Evolutionary conservation across 129 eudicot genomes (phyloP).

Genomic region (Oenanthe sinensis): DNA sequence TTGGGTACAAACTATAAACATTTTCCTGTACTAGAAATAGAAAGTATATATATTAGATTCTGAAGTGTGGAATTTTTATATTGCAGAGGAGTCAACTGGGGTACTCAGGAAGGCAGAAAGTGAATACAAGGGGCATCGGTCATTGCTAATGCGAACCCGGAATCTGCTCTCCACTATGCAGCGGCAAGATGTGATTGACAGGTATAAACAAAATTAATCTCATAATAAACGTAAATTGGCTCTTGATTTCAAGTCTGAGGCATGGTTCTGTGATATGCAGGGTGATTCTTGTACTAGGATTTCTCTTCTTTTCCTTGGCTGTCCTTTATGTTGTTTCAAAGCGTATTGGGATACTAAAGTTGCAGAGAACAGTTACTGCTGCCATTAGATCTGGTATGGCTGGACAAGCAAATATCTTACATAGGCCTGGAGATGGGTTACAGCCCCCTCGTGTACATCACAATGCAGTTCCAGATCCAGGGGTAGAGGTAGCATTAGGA

Average conservation of each 20-base stretch:
- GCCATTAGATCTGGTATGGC: conserved; percentile 76
- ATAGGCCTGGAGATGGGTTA: conserved; percentile 23
- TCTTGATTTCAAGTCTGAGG: background rate
- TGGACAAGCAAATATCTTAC: conserved; percentile 28
- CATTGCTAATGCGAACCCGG: conserved; percentile 68
- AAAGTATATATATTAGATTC: no score
- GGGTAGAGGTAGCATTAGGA: conserved; percentile 37
- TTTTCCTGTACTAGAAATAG: background rate
- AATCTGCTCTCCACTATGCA: conserved; percentile 88
- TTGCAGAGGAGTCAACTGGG: conserved; percentile 89
- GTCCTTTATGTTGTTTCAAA: conserved; percentile 84
- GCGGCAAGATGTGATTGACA: conserved; percentile 89
- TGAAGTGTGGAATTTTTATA: background rate
- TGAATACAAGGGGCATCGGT: conserved; percentile 87
- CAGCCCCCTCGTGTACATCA: conserved; percentile 38
- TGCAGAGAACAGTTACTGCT: conserved; percentile 60
- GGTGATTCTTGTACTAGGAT: conserved; percentile 58
- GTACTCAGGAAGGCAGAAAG: conserved; percentile 73
- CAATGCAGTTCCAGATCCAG: conserved; percentile 37
- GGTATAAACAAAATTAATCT: conserved; percentile 22
- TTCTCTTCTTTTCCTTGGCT: conserved; percentile 55
- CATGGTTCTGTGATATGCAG: conserved; percentile 32
- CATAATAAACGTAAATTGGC: background rate
- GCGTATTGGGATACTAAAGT: conserved; percentile 70
- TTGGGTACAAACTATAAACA: background rate